phyloP scores from a whole-genome alignment of 148 eudicot genomes.

The Spergularia bocconei region DNA sequence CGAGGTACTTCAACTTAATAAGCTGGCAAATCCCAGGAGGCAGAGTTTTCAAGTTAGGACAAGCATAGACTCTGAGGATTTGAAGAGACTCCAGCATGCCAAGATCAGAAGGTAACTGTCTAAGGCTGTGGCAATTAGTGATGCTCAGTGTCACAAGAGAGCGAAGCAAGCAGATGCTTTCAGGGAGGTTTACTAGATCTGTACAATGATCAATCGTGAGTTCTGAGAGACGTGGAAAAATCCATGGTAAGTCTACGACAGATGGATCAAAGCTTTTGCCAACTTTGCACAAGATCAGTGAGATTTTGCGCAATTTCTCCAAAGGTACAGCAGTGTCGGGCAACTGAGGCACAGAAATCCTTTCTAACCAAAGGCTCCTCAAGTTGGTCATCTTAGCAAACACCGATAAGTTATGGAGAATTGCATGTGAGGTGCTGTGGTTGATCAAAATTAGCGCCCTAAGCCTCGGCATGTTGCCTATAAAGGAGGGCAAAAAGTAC shows the following conservation, averaged over 20 bases:
- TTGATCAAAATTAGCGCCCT: slow-evolving; percentile 64
- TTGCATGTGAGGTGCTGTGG: slow-evolving; percentile 48
- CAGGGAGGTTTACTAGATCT: slow-evolving; percentile 48
- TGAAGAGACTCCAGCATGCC: slow-evolving; percentile 47
- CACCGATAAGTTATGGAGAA: slow-evolving; percentile 50
- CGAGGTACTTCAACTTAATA: slow-evolving; percentile 51
- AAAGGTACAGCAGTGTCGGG: slow-evolving; percentile 46
- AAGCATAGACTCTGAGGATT: slow-evolving; percentile 64
- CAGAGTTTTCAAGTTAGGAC: slow-evolving; percentile 53
- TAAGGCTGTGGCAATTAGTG: slow-evolving; percentile 68
- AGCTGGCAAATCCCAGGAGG: slow-evolving; percentile 56
- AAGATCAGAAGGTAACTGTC: slow-evolving; percentile 53
- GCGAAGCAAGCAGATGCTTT: slow-evolving; percentile 46
- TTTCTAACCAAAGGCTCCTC: slow-evolving; percentile 80
- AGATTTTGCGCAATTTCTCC: slow-evolving; percentile 47
- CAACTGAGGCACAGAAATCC: slow-evolving; percentile 51
- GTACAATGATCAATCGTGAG: slow-evolving; percentile 81
- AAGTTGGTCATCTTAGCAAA: slow-evolving; percentile 45
- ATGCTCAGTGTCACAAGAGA: slow-evolving; percentile 53
- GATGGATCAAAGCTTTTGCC: slow-evolving; percentile 35
- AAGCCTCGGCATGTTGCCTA: slow-evolving; percentile 65
- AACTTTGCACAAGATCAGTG: slow-evolving; percentile 63
- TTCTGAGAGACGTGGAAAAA: slow-evolving; percentile 63
- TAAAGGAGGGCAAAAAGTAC: slow-evolving; percentile 72
- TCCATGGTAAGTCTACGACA: slow-evolving; percentile 43